Evolutionary conservation across 78 protist genomes (phyloP).

Genomic region (Dictyostelium discoideum): DNA sequence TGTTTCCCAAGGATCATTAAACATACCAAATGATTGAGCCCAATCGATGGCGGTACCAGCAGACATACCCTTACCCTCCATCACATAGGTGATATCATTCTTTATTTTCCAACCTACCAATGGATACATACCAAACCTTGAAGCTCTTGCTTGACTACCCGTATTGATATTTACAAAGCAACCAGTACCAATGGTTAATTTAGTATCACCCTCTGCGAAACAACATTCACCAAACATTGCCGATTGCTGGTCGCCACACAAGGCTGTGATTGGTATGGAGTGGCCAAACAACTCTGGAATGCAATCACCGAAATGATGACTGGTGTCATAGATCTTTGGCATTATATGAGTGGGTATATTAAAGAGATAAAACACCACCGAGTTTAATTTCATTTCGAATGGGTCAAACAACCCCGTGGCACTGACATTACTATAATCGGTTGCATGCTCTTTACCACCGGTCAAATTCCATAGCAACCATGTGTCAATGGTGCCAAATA

Average conservation of each 20-base stretch:
- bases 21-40: slow-evolving; percentile 65
- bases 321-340: slow-evolving; percentile 67
- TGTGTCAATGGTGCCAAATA: slow-evolving; percentile 80
- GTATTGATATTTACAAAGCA: slow-evolving; percentile 79
- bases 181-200: slow-evolving; percentile 82
- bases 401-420: slow-evolving; percentile 79
- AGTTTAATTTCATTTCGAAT: slow-evolving; percentile 65
- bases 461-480: slow-evolving; percentile 82
- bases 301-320: slow-evolving; percentile 49
- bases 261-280: slow-evolving; percentile 48
- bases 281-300: slow-evolving; percentile 38
- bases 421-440: slow-evolving; percentile 70
- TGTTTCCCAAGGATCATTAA: slow-evolving; percentile 59
- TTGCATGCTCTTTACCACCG: slow-evolving; percentile 61
- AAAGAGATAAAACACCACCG: slow-evolving; percentile 50
- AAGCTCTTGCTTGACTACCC: slow-evolving; percentile 47
- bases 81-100: slow-evolving; percentile 15
- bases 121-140: slow-evolving; percentile 76
- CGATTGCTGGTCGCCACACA: slow-evolving; percentile 79
- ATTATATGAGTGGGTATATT: slow-evolving; percentile 57
- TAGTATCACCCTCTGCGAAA: slow-evolving; percentile 66
- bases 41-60: slow-evolving; percentile 76
- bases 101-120: slow-evolving; percentile 77
- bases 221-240: slow-evolving; percentile 86
- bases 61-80: slow-evolving; percentile 81